Percentiles rank a stretch among this genome's conserved stretches.
phyloP scores from a whole-genome alignment of 2,329 filamentous ascomycete genomes.

The Epichloe gansuensis region DNA sequence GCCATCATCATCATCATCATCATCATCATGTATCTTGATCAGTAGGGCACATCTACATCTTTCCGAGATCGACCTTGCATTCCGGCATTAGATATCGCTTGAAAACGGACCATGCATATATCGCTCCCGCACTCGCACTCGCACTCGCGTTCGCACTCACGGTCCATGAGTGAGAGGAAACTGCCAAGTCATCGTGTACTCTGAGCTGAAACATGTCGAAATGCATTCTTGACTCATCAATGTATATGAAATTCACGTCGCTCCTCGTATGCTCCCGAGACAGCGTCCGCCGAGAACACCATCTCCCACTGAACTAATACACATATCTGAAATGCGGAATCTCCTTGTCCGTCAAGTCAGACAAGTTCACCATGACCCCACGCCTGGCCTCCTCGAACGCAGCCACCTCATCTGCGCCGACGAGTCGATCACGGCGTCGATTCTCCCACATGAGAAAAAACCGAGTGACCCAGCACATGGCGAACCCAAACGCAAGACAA shows the following conservation, averaged over 20 bases:
- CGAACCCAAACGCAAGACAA: conserved; percentile 40
- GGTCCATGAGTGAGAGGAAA: too few relatives aligned
- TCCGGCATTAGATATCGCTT: too few relatives aligned
- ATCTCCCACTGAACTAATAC: conserved; percentile 12
- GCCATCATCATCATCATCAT: too few relatives aligned
- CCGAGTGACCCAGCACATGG: conserved; percentile 29
- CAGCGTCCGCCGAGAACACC: background rate
- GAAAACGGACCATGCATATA: too few relatives aligned
- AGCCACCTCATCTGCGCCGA: background rate
- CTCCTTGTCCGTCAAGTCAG: conserved; percentile 42
- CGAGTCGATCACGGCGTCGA: conserved; percentile 31
- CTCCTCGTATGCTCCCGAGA: background rate
- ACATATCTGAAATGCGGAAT: conserved; percentile 42
- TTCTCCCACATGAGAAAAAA: conserved; percentile 40
- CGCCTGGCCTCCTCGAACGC: conserved; percentile 3
- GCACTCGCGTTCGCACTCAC: too few relatives aligned
- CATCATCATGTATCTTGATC: too few relatives aligned
- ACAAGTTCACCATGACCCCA: conserved; percentile 9
- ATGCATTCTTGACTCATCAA: background rate
- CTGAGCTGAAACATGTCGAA: background rate
- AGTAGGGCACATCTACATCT: too few relatives aligned
- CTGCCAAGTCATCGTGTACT: too few relatives aligned
- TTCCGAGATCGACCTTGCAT: too few relatives aligned
- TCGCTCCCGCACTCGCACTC: too few relatives aligned
- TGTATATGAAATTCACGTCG: background rate